Base-by-base conservation (phyloP, 116 monocot species). In the Zostera marina region DNA sequence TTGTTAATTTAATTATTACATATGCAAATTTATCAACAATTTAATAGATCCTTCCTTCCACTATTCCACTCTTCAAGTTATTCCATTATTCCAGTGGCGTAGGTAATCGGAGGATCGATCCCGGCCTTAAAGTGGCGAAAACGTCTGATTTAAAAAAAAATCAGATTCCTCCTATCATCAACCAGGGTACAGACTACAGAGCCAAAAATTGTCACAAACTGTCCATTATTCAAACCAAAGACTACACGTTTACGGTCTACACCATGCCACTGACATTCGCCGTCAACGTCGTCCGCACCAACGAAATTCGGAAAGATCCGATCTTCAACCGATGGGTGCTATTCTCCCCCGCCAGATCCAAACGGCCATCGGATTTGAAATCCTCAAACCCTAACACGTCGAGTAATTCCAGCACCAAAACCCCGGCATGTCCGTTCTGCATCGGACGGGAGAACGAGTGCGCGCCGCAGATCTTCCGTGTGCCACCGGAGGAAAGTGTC, bases 401-500 rank as follows among this genome's bases (percentile, higher is more conserved):
- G 20, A 49, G 73, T 55, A 62, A 67, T 60, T 63, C 77, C 44
- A 70, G 58, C 53, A 59, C 47, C 17, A 16, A 51, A n/a, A 17
- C 22, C 44, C 48, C 57, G 8, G 80, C 90, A 11, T 98, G 96
- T 77, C 89, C 96, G 62, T 96, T 96, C 74, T 96, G 96, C 72
- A 64, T 66, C 62, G 89, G 89, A 43, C 66, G 74, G 23, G 96
- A 98, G 72, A 22, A 16, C 61, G 83, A 98, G 32, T 98, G 96
- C 72, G 90, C 90, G 6, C 96, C 96, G 21, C 82, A 89, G 74
- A 89, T 89, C 68, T 98, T 98, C 71, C 82, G 96, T 42, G 44
- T 85, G 65, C 80, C 56, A n/a, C 80, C 56, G 14, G 17, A 12
- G 47, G 65, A 55, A 22, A 68, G 47, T 14, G 42, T 43, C 42